Conservation (phyloP, 352 stramenopile species). For the Globisporangium canariense region DNA sequence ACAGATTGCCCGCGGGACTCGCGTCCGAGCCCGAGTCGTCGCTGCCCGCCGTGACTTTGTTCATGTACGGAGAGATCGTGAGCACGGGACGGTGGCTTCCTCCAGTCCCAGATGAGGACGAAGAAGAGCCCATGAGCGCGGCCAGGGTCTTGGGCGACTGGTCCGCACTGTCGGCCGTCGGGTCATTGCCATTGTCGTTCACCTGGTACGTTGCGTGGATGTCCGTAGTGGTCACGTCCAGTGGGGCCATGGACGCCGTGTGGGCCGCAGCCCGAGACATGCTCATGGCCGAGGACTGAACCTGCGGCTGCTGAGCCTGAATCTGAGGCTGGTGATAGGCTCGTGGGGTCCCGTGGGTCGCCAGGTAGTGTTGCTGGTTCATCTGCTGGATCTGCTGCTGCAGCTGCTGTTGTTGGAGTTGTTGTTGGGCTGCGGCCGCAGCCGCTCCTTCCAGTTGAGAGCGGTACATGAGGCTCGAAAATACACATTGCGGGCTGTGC, state of each 20-base stretch:
- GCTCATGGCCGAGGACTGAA: conserved; percentile 8
- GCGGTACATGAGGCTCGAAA: conserved; percentile 42
- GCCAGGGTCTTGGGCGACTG: conserved; percentile 38
- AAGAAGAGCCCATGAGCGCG: conserved; percentile 26
- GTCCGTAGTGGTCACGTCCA: conserved; percentile 5
- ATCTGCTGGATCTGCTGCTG: conserved; percentile 34
- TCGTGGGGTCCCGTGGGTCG: conserved; percentile 14
- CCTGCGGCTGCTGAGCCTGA: too few relatives aligned
- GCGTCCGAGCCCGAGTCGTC: conserved; percentile 21
- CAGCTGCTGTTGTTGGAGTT: conserved; percentile 20
- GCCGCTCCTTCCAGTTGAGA: conserved; percentile 47
- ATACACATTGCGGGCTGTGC: conserved; percentile 59
- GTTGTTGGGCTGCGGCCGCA: conserved; percentile 15
- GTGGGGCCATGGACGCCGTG: conserved; percentile 26
- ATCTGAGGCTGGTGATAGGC: conserved; percentile 6
- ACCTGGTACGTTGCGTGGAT: conserved; percentile 8
- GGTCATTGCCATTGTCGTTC: not conserved
- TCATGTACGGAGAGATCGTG: conserved; percentile 74
- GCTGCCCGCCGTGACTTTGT: conserved; percentile 43
- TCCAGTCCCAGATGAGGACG: not conserved
- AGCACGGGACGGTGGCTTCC: conserved; percentile 40
- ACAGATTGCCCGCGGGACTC: conserved; percentile 45
- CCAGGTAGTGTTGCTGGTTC: conserved; percentile 31
- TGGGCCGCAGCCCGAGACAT: conserved; percentile 12
- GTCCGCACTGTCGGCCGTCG: conserved; percentile 17